A percentile compares a stretch with the other conserved stretches of the same genome.
These are phyloP conservation scores for Rosa hybrid DNA, from an alignment of 331 rosid genomes.

Conservation along the genomic window DNA sequence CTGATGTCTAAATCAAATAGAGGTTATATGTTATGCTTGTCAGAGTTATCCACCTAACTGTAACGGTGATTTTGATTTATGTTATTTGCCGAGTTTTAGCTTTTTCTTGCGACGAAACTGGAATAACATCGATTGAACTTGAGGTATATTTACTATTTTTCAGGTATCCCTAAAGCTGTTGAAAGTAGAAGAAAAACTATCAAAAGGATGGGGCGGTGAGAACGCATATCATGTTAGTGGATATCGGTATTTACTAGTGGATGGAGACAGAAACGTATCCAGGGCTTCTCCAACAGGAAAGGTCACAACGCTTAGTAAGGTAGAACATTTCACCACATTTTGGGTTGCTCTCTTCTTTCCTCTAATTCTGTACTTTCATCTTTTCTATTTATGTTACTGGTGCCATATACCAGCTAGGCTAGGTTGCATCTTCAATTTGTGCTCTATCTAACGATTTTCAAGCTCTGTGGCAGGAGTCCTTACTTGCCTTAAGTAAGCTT, in stretches of 20 bases:
- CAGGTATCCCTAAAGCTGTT: conserved; percentile 81
- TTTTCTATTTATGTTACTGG: not conserved
- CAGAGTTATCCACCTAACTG: not conserved
- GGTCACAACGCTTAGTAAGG: conserved; percentile 90
- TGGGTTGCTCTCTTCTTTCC: not conserved
- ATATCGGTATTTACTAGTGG: conserved; percentile 87
- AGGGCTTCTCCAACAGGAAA: conserved; percentile 96
- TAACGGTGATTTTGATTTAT: not conserved
- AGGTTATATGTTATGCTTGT: not conserved
- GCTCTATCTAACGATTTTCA: conserved; percentile 11
- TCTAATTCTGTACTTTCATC: not conserved
- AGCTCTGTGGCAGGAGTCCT: conserved; percentile 66
- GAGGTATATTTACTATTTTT: conserved; percentile 28
- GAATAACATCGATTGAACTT: conserved; percentile 12
- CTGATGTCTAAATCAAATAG: not conserved
- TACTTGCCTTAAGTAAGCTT: conserved; percentile 79
- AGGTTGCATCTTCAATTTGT: not conserved
- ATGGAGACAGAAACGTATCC: conserved; percentile 77
- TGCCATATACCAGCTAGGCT: not conserved
- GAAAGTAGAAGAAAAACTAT: conserved; percentile 91
- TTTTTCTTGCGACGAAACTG: not conserved
- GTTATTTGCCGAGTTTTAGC: not conserved
- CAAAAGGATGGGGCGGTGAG: conserved; percentile 99
- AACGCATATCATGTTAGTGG: conserved; percentile 94
- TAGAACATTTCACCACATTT: conserved; percentile 30